These are phyloP conservation scores for Pythium monospermum DNA, from an alignment of 352 stramenopile genomes.

Conservation along the genomic window DNA sequence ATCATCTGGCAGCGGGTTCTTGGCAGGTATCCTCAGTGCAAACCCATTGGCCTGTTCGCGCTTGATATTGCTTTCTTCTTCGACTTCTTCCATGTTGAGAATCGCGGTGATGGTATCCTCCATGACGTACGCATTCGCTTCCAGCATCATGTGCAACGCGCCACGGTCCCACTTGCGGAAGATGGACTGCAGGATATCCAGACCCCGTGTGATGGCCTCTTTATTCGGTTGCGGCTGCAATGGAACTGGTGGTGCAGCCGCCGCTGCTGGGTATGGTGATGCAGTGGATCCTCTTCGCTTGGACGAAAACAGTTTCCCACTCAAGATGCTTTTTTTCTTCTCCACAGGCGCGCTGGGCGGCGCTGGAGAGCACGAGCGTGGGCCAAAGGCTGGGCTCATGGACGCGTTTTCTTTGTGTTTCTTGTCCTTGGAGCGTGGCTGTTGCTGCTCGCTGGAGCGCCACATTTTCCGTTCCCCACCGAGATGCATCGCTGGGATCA, in stretches of 20 bases:
- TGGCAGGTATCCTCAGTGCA: slow-evolving; percentile 35
- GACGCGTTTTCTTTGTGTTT: slow-evolving; percentile 1
- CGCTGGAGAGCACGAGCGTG: slow-evolving; percentile 5
- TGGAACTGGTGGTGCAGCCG: neutral
- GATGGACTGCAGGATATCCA: slow-evolving; percentile 74
- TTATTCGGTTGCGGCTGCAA: slow-evolving; percentile 27
- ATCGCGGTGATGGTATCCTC: slow-evolving; percentile 78
- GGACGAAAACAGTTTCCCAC: slow-evolving; percentile 48
- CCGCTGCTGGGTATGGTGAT: slow-evolving; percentile 6
- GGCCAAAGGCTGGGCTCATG: slow-evolving; percentile 12
- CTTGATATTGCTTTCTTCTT: slow-evolving; percentile 27
- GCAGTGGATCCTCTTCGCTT: slow-evolving; percentile 30
- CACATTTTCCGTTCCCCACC: slow-evolving; percentile 13
- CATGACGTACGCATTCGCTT: slow-evolving; percentile 74
- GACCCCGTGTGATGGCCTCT: slow-evolving; percentile 45
- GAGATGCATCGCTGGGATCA: slow-evolving; percentile 12
- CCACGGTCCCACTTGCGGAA: slow-evolving; percentile 76
- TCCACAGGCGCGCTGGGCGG: neutral
- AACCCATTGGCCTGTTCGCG: slow-evolving; percentile 10
- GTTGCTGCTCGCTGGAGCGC: slow-evolving; percentile 4
- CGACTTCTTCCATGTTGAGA: slow-evolving; percentile 66
- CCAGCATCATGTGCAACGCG: slow-evolving; percentile 64
- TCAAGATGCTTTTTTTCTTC: slow-evolving; percentile 38
- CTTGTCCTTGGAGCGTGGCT: neutral
- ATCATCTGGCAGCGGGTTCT: slow-evolving; percentile 72